These are phyloP conservation scores for Saprolegnia parasitica DNA, from an alignment of 352 stramenopile species.

Conservation along the genomic window DNA sequence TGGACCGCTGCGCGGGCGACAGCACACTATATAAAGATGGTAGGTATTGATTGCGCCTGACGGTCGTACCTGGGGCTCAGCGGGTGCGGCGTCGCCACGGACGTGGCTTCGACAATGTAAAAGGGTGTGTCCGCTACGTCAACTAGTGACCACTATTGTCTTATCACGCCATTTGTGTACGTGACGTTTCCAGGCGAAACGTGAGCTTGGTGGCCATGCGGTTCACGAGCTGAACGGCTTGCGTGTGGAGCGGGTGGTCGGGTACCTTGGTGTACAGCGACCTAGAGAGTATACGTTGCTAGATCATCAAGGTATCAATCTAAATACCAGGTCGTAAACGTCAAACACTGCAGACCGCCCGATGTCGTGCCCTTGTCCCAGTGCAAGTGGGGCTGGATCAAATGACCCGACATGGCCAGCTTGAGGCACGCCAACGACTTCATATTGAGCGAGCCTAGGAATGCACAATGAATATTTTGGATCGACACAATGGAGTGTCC, in stretches of 20 bases:
- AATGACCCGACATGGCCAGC: conserved; percentile 51
- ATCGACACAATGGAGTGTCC: neutral
- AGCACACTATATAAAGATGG: conserved; percentile 51
- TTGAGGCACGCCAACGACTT: conserved; percentile 39
- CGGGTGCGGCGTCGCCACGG: conserved; percentile 39
- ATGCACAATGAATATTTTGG: conserved; percentile 32
- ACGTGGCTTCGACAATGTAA: conserved; percentile 51
- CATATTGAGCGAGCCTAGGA: conserved; percentile 13
- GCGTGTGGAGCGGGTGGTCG: conserved; percentile 44
- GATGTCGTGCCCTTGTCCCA: conserved; percentile 44
- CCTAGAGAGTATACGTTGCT: neutral
- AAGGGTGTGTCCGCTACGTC: conserved; percentile 37
- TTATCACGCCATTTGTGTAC: conserved; percentile 9
- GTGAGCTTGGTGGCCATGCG: conserved; percentile 51
- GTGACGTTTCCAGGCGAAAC: conserved; percentile 61
- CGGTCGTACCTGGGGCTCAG: neutral
- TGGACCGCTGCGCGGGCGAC: conserved; percentile 46
- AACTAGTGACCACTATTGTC: too few relatives aligned
- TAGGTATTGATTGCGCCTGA: conserved; percentile 34
- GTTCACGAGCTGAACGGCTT: conserved; percentile 56
- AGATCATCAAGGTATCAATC: conserved; percentile 37
- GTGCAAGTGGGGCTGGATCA: conserved; percentile 58
- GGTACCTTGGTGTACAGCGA: conserved; percentile 27
- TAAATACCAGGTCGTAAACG: conserved; percentile 68
- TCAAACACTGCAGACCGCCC: conserved; percentile 40